A percentile compares a stretch with the other conserved stretches of the same genome.
Conservation (phyloP, 202 grass and related monocot genomes). For the Musa balbisiana region DNA sequence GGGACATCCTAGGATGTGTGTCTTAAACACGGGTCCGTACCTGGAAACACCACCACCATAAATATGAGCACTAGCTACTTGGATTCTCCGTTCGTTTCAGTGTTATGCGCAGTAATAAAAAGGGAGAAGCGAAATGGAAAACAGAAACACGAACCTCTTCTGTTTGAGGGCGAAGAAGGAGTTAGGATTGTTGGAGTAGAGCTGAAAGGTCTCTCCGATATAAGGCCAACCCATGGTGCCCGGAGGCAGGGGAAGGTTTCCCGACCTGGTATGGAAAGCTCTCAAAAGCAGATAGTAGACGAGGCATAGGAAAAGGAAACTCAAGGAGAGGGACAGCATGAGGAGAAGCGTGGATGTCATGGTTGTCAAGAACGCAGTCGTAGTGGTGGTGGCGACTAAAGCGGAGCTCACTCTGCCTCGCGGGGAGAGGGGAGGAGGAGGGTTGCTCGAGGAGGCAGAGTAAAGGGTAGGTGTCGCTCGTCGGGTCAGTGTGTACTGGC, state of each 20-base stretch:
- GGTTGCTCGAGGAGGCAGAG: no score
- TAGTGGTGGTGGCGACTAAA: no score
- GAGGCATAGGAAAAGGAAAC: background rate
- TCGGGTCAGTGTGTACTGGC: no score
- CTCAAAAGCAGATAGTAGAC: background rate
- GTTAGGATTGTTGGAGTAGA: constrained; percentile 87
- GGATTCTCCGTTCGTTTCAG: no score
- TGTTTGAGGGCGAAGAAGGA: constrained; percentile 77
- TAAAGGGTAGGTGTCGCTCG: no score
- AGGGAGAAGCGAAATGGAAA: no score
- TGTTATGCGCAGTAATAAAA: no score
- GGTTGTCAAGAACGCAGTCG: no score
- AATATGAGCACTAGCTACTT: no score
- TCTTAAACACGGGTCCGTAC: constrained; percentile 86
- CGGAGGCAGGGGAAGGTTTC: constrained; percentile 51
- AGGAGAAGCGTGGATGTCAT: background rate
- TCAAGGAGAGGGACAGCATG: background rate
- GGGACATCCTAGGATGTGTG: constrained; percentile 76
- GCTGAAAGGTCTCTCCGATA: constrained; percentile 83
- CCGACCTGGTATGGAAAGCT: no score
- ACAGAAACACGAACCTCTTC: constrained; percentile 19
- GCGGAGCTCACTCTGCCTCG: no score
- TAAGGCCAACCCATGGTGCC: constrained; percentile 95
- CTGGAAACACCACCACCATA: background rate
- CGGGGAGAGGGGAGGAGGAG: no score